These are phyloP conservation scores for Pontederia crassipes DNA, from an alignment of 176 grass and related monocot species.

Conservation along the genomic window DNA sequence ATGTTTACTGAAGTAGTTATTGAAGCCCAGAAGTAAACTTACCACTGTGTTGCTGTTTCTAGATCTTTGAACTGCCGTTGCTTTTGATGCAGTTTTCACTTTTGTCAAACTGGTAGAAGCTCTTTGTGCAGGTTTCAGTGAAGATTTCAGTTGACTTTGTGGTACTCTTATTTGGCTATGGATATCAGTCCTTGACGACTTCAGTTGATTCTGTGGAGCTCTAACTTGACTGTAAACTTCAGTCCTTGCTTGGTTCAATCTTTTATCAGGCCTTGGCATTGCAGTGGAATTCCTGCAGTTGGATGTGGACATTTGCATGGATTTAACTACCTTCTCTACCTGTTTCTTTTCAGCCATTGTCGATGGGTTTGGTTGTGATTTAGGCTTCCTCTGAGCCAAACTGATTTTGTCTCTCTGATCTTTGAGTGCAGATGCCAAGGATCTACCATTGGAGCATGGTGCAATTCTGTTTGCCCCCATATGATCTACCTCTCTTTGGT, in stretches of 20 bases:
- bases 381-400: conserved; percentile 18
- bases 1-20: conserved; percentile 5
- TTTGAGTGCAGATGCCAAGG: conserved; percentile 15
- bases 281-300: conserved; percentile 16
- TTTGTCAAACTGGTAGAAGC: conserved; percentile 24
- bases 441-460: conserved; percentile 28
- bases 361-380: conserved; percentile 21
- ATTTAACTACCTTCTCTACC: conserved; percentile 33
- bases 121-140: conserved; percentile 3
- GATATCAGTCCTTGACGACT: conserved; percentile 23
- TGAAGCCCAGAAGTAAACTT: conserved; percentile 12
- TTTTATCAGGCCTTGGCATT: conserved; percentile 19
- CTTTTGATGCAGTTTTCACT: conserved; percentile 18
- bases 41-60: conserved; percentile 30
- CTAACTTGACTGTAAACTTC: background rate
- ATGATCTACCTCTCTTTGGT: conserved; percentile 16
- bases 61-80: conserved; percentile 30
- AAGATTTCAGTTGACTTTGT: conserved; percentile 5
- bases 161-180: background rate
- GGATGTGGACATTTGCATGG: conserved; percentile 17
- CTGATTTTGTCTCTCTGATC: conserved; percentile 11
- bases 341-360: conserved; percentile 25
- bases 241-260: conserved; percentile 27
- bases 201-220: background rate
- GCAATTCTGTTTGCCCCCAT: conserved; percentile 13